Percentiles rank a stretch among this genome's conserved stretches.
These are phyloP conservation scores for Saussurea involucrata DNA, from an alignment of 129 eudicot genomes.

Conservation along the genomic window DNA sequence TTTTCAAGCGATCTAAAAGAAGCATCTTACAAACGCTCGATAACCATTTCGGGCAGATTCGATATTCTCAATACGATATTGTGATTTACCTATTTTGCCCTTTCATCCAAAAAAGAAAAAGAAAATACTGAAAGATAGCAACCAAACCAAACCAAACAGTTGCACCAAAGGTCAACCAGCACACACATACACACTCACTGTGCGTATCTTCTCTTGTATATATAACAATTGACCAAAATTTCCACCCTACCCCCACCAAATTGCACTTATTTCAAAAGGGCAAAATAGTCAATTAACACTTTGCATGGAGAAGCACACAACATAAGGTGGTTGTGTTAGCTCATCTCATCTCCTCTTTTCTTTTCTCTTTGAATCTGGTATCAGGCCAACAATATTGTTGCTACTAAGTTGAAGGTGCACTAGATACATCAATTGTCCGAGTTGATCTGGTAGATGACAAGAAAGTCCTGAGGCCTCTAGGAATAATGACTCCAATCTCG, in stretches of 20 bases:
- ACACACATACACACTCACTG: slow-evolving; percentile 4
- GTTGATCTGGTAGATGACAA: neutral
- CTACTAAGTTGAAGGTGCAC: neutral
- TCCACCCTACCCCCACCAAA: slow-evolving; percentile 51
- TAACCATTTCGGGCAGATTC: neutral
- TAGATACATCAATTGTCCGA: neutral
- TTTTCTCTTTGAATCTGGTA: slow-evolving; percentile 18
- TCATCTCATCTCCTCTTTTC: slow-evolving; percentile 52
- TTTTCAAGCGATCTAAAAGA: no score
- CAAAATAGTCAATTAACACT: slow-evolving; percentile 29
- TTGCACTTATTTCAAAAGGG: slow-evolving; percentile 20
- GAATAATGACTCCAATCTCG: neutral
- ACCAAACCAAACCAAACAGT: slow-evolving; percentile 36
- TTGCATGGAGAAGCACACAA: slow-evolving; percentile 33
- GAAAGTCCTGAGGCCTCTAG: neutral
- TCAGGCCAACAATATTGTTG: neutral
- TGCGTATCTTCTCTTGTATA: slow-evolving; percentile 7
- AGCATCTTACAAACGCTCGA: neutral
- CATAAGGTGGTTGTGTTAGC: slow-evolving; percentile 68
- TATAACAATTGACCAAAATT: slow-evolving; percentile 15
- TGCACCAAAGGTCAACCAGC: slow-evolving; percentile 55
- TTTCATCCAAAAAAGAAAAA: neutral
- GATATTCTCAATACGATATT: neutral
- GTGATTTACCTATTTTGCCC: neutral
- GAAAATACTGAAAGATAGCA: slow-evolving; percentile 9